These are phyloP conservation scores for Microsporum canis DNA, from an alignment of 2,329 filamentous ascomycete genomes.

Conservation along the genomic window DNA sequence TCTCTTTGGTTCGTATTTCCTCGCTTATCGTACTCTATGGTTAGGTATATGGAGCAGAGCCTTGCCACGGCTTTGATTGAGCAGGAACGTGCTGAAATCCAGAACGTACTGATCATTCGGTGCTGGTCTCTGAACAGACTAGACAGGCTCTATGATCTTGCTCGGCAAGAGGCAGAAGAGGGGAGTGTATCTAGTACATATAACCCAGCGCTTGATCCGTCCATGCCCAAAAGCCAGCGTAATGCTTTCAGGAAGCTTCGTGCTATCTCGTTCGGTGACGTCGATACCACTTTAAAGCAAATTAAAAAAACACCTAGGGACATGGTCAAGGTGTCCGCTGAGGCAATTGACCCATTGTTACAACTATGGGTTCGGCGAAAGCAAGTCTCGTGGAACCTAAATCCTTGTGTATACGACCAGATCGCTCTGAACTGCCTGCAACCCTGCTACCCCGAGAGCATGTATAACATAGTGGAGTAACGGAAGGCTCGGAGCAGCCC, in stretches of 20 bases:
- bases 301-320: constrained; percentile 28
- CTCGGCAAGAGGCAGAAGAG: constrained; percentile 25
- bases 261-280: constrained; percentile 24
- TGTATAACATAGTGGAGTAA: too few relatives aligned
- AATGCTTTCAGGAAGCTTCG: constrained; percentile 19
- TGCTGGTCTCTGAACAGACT: constrained; percentile 32
- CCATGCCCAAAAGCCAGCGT: constrained; percentile 12
- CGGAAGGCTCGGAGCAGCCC: constrained; percentile 30
- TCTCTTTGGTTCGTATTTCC: neutral
- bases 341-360: constrained; percentile 25
- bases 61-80: constrained; percentile 10
- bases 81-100: constrained; percentile 32
- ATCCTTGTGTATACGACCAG: constrained; percentile 21
- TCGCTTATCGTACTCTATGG: neutral
- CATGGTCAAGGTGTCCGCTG: constrained; percentile 29
- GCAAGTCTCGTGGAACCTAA: constrained; percentile 9
- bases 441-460: neutral
- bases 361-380: constrained; percentile 20
- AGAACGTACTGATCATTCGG: constrained; percentile 35
- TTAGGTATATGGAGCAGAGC: neutral
- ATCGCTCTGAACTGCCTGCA: neutral
- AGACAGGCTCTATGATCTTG: constrained; percentile 27
- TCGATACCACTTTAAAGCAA: constrained; percentile 23
- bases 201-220: constrained; percentile 14
- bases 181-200: constrained; percentile 13